Base-by-base conservation (phyloP, 2,329 filamentous ascomycete genomes). In the Fusarium heterosporum region DNA sequence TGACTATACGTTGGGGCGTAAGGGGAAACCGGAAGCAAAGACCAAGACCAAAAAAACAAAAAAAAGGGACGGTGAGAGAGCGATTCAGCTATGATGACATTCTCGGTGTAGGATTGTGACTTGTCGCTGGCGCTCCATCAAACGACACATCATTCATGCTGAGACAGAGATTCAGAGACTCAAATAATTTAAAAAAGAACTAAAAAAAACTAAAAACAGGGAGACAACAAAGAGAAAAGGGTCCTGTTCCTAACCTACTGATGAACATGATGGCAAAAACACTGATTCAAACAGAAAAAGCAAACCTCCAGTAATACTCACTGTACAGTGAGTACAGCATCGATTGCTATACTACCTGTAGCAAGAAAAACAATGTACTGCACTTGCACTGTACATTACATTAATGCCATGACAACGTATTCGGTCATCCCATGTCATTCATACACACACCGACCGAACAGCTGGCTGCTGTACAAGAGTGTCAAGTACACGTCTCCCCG, bases 41-140 rank as follows among this genome's bases (percentile, higher is more conserved):
- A 52, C 49, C 26, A 45, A 45, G 30, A 29, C n/a, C 26, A 7
- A 16, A 46, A 54, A 38, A 26, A 36, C 16, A 13, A 25, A 29
- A 62, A 43, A 56, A 62, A 63, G 47, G 57, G 50, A 69, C 66
- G 66, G 66, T 69, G 66, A 69, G 57, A 14, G 57, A 60, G 28
- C 57, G 64, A 51, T 54, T 60, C 39, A 64, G 40, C 47, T 60
- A 66, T 67, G 50, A 67, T 68, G 54, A 55, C 58, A 64, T 61
- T 55, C 50, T 69, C 58, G 66, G 66, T 67, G 66, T 64, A 39
- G 51, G 43, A 66, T 69, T 69, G 41, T 69, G 66, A 69, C 66
- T 38, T 64, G 66, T 69, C 66, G 52, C 54, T 36, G 39, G 19
- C 46, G 50, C 32, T 64, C 54, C 60, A 49, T 64, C 58, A 55